Base-by-base conservation (phyloP, 83 land plant genomes). In the Isoetes engelmannii region DNA sequence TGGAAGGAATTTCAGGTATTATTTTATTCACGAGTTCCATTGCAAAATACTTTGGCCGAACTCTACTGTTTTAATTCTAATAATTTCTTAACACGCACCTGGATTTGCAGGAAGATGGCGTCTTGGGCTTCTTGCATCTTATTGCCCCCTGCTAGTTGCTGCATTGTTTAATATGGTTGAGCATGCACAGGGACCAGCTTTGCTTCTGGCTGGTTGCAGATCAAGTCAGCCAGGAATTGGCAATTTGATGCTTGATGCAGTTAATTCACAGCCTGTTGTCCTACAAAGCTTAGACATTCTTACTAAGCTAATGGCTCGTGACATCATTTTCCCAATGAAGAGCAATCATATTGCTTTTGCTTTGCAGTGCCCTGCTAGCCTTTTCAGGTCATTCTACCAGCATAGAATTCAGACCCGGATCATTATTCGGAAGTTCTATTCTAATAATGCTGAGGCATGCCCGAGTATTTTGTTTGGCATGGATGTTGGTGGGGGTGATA, bases 1-100 rank as follows among this genome's bases (percentile, higher is more conserved):
- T 78, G 21, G 67, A 78, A 8, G 81, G 77, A 69, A 77, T 78
- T 47, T 78, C 81, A 42, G 81, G 81, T 78, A n/a, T n/a, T n/a
- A n/a, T n/a, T n/a, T n/a, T n/a, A n/a, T n/a, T n/a, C n/a, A n/a
- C n/a, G n/a, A n/a, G n/a, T n/a, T n/a, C n/a, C n/a, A n/a, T n/a
- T n/a, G n/a, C n/a, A n/a, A n/a, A n/a, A n/a, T n/a, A n/a, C n/a
- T n/a, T n/a, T n/a, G n/a, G n/a, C n/a, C n/a, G n/a, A n/a, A n/a
- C n/a, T n/a, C n/a, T n/a, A n/a, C n/a, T n/a, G n/a, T n/a, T n/a
- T n/a, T n/a, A n/a, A n/a, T n/a, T n/a, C n/a, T n/a, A n/a, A n/a
- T n/a, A 8, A 50, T 50, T 50, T 50, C 13, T 50, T 13, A 58
- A 7, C 61, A 15, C 20, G 6, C 15, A 7, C n/a, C n/a, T 61